Conservation (phyloP, 306 rosid genomes). For the Castanea mollissima region DNA sequence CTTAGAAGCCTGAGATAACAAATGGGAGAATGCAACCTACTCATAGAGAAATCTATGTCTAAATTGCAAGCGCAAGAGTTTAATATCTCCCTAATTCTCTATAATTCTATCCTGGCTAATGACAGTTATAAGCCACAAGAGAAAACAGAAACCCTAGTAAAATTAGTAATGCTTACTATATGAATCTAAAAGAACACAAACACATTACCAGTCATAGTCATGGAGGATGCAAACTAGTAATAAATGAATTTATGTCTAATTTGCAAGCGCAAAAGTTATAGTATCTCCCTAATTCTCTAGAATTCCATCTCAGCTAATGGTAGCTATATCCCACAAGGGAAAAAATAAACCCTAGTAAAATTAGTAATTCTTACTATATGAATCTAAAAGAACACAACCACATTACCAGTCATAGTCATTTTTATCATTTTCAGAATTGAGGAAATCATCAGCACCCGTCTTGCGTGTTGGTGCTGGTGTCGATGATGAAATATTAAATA, state of each 20-base stretch:
- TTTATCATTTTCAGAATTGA: slow-evolving; percentile 74
- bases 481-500: slow-evolving; percentile 57
- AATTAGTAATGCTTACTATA: background rate
- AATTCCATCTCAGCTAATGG: background rate
- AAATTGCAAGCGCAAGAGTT: background rate
- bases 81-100: background rate
- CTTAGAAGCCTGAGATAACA: background rate
- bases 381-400: background rate
- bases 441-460: slow-evolving; percentile 72
- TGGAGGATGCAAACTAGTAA: too few relatives aligned
- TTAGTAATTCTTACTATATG: background rate
- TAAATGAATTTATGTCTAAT: too few relatives aligned
- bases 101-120: background rate
- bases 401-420: slow-evolving; percentile 91
- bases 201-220: slow-evolving; percentile 81
- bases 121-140: background rate
- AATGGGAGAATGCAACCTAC: background rate
- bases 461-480: slow-evolving; percentile 57
- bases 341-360: background rate
- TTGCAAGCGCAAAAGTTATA: background rate
- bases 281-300: background rate
- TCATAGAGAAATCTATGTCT: background rate
- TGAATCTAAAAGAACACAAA: background rate
- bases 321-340: background rate
- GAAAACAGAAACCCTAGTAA: background rate